Evolutionary conservation across 2,329 filamentous ascomycete species (phyloP), one percentile per base, ranked within the genome.

Genomic region (Diaporthe caulivora): DNA sequence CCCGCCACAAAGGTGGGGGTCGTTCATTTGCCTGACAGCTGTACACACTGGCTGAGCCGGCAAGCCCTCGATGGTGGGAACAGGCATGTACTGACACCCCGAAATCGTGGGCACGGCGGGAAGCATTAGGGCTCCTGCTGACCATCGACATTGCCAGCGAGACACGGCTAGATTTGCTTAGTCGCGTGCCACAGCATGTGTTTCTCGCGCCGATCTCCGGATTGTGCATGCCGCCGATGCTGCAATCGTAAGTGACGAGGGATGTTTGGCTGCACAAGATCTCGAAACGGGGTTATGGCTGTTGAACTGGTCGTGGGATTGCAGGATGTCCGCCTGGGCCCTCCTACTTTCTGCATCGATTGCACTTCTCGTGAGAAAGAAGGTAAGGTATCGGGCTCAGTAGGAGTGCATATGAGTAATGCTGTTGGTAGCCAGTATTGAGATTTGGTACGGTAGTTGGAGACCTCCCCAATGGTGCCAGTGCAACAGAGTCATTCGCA

Each of bases 111-210:
- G 26, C 62, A 51, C 21, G n/a, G 62, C 47, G 47, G 62, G 31
- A 40, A 67, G 31, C 47, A 65, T 65, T 51, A 44, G 31, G 17
- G 62, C 62, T 51, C 62, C 62, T 29, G 47, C 62, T 67, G 47
- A 67, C 31, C 62, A 53, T 67, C 47, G 47, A 65, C 40, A 37
- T 40, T 67, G 62, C 47, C 47, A 67, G 62, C 47, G 62, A 67
- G 37, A 67, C 31, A 67, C 31, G 47, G 47, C 62, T 44, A 40
- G 62, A 40, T 31, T 53, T n/a, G 40, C 62, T 62, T 71, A 31
- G 47, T 54, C 55, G 31, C 31, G 69, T 71, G 9, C n/a, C 69
- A 71, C 69, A 42, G 44, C 69, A 71, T 71, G 62, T 67, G 55
- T 40, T 62, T 58, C 37, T 71, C 40, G 55, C 44, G 55, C 69